phyloP scores from a whole-genome alignment of 768 basidiomycete species.

The Candolleomyces aberdarensis region DNA sequence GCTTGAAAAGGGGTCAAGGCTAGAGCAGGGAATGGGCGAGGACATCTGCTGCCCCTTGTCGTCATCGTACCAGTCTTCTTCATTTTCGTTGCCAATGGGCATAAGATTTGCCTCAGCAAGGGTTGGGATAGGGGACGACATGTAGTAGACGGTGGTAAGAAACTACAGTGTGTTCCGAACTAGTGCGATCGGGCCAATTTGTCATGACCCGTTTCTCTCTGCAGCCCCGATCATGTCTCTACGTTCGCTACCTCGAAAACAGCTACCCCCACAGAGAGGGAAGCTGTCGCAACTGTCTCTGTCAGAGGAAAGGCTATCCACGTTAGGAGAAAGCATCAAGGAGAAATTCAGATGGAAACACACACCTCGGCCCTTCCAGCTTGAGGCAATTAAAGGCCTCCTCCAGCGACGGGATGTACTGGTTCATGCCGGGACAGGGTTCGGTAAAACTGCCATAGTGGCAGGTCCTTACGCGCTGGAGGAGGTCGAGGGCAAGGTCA shows the following conservation, averaged over 20 bases:
- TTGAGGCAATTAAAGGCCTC: constrained; percentile 26
- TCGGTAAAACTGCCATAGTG: constrained; percentile 36
- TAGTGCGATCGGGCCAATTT: too few species aligned
- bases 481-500: constrained; percentile 23
- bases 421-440: constrained; percentile 34
- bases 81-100: too few species aligned
- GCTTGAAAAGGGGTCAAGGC: too few species aligned
- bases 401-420: constrained; percentile 27
- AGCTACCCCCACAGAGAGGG: too few species aligned
- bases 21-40: too few species aligned
- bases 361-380: constrained; percentile 23
- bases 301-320: constrained; percentile 4
- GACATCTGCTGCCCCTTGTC: too few species aligned
- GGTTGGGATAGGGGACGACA: too few species aligned
- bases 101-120: too few species aligned
- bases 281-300: not conserved
- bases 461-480: constrained; percentile 33
- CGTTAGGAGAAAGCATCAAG: constrained; percentile 4
- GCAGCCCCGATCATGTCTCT: not conserved
- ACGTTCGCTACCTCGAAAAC: not conserved
- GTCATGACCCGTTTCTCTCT: not conserved
- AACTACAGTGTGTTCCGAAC: too few species aligned
- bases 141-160: too few species aligned
- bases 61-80: too few species aligned
- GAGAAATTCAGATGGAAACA: constrained; percentile 19